phyloP scores from a whole-genome alignment of 148 eudicot genomes.

The Limonium bicolor region DNA sequence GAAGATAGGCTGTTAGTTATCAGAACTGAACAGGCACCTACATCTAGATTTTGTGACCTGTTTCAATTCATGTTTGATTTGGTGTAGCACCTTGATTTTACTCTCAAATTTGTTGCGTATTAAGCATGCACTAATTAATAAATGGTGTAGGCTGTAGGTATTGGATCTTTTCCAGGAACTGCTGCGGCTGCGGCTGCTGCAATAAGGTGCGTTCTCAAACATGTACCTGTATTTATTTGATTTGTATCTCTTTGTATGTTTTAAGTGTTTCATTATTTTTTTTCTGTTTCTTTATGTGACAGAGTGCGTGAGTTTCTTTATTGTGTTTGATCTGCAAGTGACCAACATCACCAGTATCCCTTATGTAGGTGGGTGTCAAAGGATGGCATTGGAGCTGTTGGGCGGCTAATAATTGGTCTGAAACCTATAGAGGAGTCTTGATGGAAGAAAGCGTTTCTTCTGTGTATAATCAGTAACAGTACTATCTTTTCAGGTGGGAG shows the following conservation, averaged over 20 bases:
- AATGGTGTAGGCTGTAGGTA: conserved; percentile 78
- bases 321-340: too few relatives aligned
- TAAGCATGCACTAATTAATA: background rate
- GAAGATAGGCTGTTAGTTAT: too few relatives aligned
- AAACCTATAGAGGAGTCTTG: conserved; percentile 12
- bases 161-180: conserved; percentile 78
- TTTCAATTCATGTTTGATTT: too few relatives aligned
- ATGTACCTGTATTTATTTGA: background rate
- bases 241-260: background rate
- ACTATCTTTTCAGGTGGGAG: conserved; percentile 58
- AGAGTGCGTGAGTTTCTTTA: too few relatives aligned
- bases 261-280: background rate
- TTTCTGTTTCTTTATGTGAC: background rate
- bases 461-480: conserved; percentile 11
- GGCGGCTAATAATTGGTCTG: conserved; percentile 89
- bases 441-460: conserved; percentile 7
- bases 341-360: too few relatives aligned
- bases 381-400: conserved; percentile 99
- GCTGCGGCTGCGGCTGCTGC: conserved; percentile 97
- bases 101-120: background rate
- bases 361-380: conserved; percentile 87
- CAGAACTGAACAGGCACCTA: too few relatives aligned
- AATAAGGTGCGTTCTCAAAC: conserved; percentile 55
- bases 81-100: too few relatives aligned
- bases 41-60: too few relatives aligned